phyloP scores from a whole-genome alignment of 495 filamentous ascomycete genomes.

The Hypomontagnella monticulosa region DNA sequence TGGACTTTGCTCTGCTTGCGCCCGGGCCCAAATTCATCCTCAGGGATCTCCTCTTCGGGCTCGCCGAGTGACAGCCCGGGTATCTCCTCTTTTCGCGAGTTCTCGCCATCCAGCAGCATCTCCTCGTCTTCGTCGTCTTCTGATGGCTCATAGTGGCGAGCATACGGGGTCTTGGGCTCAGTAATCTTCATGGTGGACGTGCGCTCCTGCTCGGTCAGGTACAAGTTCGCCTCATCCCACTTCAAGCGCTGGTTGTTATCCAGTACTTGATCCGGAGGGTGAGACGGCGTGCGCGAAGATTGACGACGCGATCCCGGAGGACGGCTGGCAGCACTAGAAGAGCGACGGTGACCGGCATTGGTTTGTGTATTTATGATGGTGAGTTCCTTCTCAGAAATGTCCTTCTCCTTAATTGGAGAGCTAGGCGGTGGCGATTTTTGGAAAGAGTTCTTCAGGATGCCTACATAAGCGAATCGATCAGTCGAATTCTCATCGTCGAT shows the following conservation, averaged over 20 bases:
- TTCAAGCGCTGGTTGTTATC: constrained; percentile 76
- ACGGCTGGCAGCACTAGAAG: constrained; percentile 73
- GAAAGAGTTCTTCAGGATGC: constrained; percentile 93
- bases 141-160: constrained; percentile 85
- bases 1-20: constrained; percentile 75
- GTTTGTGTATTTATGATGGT: constrained; percentile 91
- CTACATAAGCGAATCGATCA: constrained; percentile 56
- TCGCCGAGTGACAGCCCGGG: constrained; percentile 94
- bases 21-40: constrained; percentile 54
- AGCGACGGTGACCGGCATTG: constrained; percentile 91
- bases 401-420: constrained; percentile 54
- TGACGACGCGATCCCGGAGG: constrained; percentile 73
- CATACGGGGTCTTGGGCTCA: constrained; percentile 97
- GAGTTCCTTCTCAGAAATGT: constrained; percentile 79
- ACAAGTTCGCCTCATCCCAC: constrained; percentile 98
- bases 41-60: constrained; percentile 77
- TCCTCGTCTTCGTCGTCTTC: constrained; percentile 85
- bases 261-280: constrained; percentile 52
- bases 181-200: constrained; percentile 97
- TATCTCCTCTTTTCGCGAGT: constrained; percentile 72
- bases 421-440: constrained; percentile 63
- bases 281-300: constrained; percentile 59
- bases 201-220: constrained; percentile 94
- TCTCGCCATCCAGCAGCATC: constrained; percentile 79
- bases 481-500: background rate